These are phyloP conservation scores for Dendrostoma leiphaemia DNA, from an alignment of 2,329 filamentous ascomycete genomes.

Conservation along the genomic window DNA sequence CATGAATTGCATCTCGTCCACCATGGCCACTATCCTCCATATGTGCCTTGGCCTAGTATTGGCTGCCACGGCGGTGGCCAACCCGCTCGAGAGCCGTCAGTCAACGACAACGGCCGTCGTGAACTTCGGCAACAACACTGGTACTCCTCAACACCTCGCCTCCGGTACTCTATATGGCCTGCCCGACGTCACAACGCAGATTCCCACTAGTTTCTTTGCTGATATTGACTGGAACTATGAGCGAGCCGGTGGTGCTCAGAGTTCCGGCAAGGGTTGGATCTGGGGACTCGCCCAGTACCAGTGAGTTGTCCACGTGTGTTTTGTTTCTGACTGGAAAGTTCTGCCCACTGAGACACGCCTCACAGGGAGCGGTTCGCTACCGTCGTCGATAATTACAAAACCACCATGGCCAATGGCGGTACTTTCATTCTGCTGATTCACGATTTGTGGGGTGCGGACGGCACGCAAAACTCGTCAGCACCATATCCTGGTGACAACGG, in stretches of 20 bases:
- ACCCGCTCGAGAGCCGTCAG: slow-evolving; percentile 3
- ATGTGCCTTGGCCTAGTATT: slow-evolving; percentile 4
- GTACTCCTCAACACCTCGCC: slow-evolving; percentile 21
- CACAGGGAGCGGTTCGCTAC: slow-evolving; percentile 37
- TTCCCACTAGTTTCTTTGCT: slow-evolving; percentile 21
- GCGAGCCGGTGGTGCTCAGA: slow-evolving; percentile 23
- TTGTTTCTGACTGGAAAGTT: neutral
- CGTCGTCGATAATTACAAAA: slow-evolving; percentile 43
- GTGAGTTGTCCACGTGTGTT: neutral
- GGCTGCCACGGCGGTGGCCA: neutral
- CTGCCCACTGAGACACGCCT: neutral
- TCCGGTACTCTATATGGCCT: slow-evolving; percentile 25
- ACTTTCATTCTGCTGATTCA: slow-evolving; percentile 44
- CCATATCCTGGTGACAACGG: slow-evolving; percentile 47
- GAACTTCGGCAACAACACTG: slow-evolving; percentile 19
- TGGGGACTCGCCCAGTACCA: slow-evolving; percentile 18
- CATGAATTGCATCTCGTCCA: neutral
- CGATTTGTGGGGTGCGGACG: slow-evolving; percentile 48
- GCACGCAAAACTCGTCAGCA: slow-evolving; percentile 33
- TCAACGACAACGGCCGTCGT: slow-evolving; percentile 20
- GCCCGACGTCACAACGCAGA: slow-evolving; percentile 21
- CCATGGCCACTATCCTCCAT: neutral
- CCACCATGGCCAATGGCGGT: slow-evolving; percentile 38
- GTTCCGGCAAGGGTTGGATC: slow-evolving; percentile 21
- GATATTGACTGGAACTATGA: slow-evolving; percentile 24